phyloP scores from a whole-genome alignment of 2,329 filamentous ascomycete species.

The Fusarium veterinarium region DNA sequence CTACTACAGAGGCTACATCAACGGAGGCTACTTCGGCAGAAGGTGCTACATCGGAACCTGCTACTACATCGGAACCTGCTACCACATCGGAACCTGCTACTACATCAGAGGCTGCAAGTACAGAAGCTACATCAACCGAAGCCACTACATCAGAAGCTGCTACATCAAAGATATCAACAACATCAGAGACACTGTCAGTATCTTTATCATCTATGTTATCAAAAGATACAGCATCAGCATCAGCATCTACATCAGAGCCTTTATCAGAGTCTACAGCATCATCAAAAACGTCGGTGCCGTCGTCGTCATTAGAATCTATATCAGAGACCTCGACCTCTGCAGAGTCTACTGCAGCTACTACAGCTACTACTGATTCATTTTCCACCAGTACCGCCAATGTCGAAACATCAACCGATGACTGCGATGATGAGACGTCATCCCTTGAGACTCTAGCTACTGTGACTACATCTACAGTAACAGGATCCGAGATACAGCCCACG shows the following conservation, averaged over 20 bases:
- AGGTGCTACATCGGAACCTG: no score
- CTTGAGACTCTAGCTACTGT: background rate
- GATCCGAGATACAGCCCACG: background rate
- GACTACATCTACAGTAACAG: background rate
- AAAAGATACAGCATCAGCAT: background rate
- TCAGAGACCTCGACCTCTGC: background rate
- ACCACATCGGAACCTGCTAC: no score
- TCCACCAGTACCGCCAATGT: background rate
- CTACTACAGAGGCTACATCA: no score
- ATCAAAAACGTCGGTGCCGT: no score
- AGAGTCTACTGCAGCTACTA: background rate
- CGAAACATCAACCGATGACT: background rate
- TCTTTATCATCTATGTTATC: background rate
- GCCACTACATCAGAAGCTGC: background rate
- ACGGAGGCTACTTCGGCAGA: no score
- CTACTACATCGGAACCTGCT: no score
- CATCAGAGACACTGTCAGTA: background rate
- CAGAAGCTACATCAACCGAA: no score
- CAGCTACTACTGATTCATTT: accelerated
- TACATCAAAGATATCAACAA: background rate
- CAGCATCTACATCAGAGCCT: background rate
- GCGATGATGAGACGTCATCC: background rate
- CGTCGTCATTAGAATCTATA: no score
- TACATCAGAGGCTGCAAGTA: no score
- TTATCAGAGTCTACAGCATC: no score